These are phyloP conservation scores for Pharus latifolius DNA, from an alignment of 176 grass and related monocot species.

Conservation along the genomic window DNA sequence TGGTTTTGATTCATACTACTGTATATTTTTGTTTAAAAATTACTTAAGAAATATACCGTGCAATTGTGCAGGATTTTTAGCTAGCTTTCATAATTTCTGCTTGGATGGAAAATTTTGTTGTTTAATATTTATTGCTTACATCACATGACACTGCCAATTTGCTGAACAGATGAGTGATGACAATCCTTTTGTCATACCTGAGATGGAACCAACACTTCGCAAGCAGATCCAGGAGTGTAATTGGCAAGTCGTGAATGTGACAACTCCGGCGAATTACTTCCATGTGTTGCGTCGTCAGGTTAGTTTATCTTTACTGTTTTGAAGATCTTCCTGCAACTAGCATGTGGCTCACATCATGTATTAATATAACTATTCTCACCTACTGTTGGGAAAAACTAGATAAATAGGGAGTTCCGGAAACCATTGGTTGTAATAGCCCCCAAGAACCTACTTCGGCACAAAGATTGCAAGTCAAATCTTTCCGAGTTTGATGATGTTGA, in stretches of 20 bases:
- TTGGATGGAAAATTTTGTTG: background rate
- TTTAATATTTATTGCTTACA: conserved; percentile 11
- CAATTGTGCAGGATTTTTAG: no score
- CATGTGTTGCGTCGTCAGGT: conserved; percentile 86
- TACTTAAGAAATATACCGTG: no score
- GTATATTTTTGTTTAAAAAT: no score
- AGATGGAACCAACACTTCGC: conserved; percentile 88
- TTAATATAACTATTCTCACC: background rate
- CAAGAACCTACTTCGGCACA: conserved; percentile 85
- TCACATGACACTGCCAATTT: background rate
- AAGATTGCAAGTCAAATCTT: conserved; percentile 91
- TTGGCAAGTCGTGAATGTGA: conserved; percentile 97
- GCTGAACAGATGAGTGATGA: conserved; percentile 89
- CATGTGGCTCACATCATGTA: background rate
- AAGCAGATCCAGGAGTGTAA: conserved; percentile 98
- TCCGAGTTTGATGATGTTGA: conserved; percentile 94
- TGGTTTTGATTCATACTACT: no score
- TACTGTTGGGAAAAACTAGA: conserved; percentile 29
- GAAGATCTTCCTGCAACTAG: background rate
- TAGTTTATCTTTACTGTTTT: conserved; percentile 1
- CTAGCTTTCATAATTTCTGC: background rate
- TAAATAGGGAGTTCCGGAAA: conserved; percentile 85
- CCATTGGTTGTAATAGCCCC: conserved; percentile 76
- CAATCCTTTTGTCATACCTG: conserved; percentile 83
- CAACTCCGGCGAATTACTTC: conserved; percentile 98